Evolutionary conservation across 495 filamentous ascomycete genomes (phyloP), one percentile per base, ranked within the genome.

Genomic region (Aspergillus sclerotiicarbonarius): DNA sequence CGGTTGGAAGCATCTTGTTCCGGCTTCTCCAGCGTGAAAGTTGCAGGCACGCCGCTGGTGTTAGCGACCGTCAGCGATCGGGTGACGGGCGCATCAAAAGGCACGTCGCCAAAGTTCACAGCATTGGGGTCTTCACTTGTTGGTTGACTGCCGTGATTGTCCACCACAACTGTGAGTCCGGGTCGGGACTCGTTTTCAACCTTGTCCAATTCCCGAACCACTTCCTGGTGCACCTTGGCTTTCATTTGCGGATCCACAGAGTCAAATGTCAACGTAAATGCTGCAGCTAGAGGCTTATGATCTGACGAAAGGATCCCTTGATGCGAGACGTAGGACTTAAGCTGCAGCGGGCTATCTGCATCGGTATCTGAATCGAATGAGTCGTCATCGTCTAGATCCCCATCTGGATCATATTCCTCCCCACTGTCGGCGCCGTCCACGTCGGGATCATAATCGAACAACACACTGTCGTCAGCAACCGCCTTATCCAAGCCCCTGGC

Each of bases 111-210:
- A 65, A 98, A 94, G 58, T 91, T 80, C 6, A 98, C 79, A 2
- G 82, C 82, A 51, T 64, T 88, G 71, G 63, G 71, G 70, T 79
- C 79, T 35, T 60, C 53, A 44, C 64, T 48, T 48, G 21, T 66
- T 33, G 54, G 49, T 15, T 72, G 67, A 29, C 72, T 66, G 6
- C 64, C 63, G 52, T 81, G 76, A 43, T 70, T 72, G 58, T 98
- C 94, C 0, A 93, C 83, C 1, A 98, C 84, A 9, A 98, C 76
- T 0, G 93, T 96, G 16, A 99, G 80, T 3, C 77, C 83, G 0
- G 95, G 95, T 8, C 94, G 80, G 0, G 87, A 84, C 70, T 98
- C 95, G 56, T 99, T 99, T 69, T 99, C 95, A 7, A 86, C 88
- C 49, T 88, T 88, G 67, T 99, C 95, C 4, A 97, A 76, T 63